Conservation (phyloP, 768 basidiomycete species). For the Suillus clintonianus region DNA sequence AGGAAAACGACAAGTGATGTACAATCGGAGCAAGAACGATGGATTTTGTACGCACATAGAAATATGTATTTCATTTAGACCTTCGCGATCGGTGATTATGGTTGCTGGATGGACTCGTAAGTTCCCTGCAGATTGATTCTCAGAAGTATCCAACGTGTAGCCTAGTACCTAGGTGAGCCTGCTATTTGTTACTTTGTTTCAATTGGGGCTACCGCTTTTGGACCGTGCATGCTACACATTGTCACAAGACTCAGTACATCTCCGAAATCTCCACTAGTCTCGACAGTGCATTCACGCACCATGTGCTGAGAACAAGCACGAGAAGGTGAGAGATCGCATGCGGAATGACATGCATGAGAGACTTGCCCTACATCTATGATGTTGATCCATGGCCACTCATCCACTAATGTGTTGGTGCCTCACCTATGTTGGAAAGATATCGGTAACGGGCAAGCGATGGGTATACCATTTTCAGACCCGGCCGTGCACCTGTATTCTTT, state of each 20-base stretch:
- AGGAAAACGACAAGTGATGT: background rate
- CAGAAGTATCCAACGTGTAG: background rate
- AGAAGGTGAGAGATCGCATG: background rate
- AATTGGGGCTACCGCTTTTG: background rate
- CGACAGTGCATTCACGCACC: background rate
- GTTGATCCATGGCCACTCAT: background rate
- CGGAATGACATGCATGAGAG: slow-evolving; percentile 4
- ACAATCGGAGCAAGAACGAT: slow-evolving; percentile 15
- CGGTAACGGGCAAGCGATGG: background rate
- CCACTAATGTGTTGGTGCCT: background rate
- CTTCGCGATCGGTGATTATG: background rate
- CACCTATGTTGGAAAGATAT: background rate
- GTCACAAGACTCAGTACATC: background rate
- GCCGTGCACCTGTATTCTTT: background rate
- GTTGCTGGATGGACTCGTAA: background rate
- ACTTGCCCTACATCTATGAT: background rate
- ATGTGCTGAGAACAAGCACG: background rate
- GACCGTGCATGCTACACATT: background rate
- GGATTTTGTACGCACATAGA: background rate
- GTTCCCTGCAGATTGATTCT: background rate
- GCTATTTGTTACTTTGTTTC: background rate
- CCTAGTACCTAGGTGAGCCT: background rate
- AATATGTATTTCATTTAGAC: background rate
- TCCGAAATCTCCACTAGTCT: background rate
- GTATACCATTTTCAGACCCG: background rate